Evolutionary conservation across 495 filamentous ascomycete genomes (phyloP).

Genomic region (Podospora anserina): DNA sequence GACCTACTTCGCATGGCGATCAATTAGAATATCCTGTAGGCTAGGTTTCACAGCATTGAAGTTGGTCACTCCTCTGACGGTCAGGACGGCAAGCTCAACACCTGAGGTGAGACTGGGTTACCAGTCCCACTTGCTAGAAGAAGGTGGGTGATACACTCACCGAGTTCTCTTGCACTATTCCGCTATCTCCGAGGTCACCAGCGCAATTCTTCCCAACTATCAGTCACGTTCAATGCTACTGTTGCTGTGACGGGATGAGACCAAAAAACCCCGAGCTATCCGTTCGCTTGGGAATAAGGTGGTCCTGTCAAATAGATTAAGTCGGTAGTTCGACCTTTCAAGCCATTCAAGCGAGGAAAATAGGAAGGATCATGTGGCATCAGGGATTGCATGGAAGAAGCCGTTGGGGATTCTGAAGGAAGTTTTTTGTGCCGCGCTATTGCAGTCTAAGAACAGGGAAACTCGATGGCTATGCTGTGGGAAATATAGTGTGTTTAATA

Average conservation of each 20-base stretch:
- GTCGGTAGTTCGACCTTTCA: not conserved
- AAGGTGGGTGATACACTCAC: not conserved
- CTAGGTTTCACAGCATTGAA: not conserved
- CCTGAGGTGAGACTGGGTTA: not conserved
- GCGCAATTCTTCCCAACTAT: not conserved
- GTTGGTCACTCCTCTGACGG: not conserved
- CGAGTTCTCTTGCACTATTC: not conserved
- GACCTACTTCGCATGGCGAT: no score
- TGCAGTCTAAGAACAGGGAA: not conserved
- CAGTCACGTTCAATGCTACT: not conserved
- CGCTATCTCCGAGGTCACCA: no score
- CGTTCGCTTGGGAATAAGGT: not conserved
- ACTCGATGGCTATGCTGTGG: not conserved
- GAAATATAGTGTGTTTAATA: not conserved
- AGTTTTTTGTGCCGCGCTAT: not conserved
- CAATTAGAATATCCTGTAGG: not conserved
- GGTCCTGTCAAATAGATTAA: not conserved
- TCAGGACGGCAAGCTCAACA: not conserved
- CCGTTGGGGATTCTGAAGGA: not conserved
- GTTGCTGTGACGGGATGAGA: not conserved
- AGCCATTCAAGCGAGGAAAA: not conserved
- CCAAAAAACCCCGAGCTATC: not conserved
- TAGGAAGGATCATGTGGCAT: not conserved
- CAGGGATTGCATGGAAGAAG: not conserved
- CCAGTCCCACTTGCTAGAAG: not conserved